Evolutionary conservation across 2,329 filamentous ascomycete species (phyloP), one percentile per base, ranked within the genome.

Genomic region (Aspergillus sp.): DNA sequence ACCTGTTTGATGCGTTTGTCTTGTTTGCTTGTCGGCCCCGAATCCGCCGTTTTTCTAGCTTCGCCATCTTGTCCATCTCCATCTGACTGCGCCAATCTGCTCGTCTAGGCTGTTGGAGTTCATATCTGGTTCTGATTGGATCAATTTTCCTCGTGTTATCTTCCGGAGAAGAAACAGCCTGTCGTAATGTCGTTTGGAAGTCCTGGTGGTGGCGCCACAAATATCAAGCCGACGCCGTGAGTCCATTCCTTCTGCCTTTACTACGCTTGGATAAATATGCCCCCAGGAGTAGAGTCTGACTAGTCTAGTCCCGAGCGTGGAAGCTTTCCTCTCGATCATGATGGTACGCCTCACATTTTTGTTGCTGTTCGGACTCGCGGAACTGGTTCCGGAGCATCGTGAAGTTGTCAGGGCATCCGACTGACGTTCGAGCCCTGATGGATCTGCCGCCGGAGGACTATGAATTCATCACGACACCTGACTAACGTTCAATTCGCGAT

Each of bases 311-410:
- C 93, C 4, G 89, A 96, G 71, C 86, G 92, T 64, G 93, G 93
- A 51, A 95, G 90, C 64, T 97, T 97, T 67, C 93, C 93, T n/a
- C 84, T 97, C 51, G 93, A 97, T 72, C 92, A 96, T 65, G 91
- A 96, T 71, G 90, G 84, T 86, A 75, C 33, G 49, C 38, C 38
- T 43, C 42, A 24, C 32, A 35, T 11, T 44, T 44, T 35, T 11
- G 26, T 30, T 30, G 26, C 26, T 7, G 3, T 30, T 30, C 10
- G 7, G 26, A 30, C 8, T 30, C 8, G 26, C 26, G 26, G 26
- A 30, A 10, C 26, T 30, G 3, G 1, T 6, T 3, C 10, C 26
- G 26, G 26, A 30, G 26, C 26, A 30, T 30, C 2, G 10, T 8
- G 26, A 2, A 30, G 8, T 30, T 22, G 22, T 30, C 26, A 30